Percentiles rank a stretch among this genome's conserved stretches.
These are phyloP conservation scores for Metschnikowia cerradonensis DNA, from an alignment of 805 yeast genomes.

Conservation along the genomic window DNA sequence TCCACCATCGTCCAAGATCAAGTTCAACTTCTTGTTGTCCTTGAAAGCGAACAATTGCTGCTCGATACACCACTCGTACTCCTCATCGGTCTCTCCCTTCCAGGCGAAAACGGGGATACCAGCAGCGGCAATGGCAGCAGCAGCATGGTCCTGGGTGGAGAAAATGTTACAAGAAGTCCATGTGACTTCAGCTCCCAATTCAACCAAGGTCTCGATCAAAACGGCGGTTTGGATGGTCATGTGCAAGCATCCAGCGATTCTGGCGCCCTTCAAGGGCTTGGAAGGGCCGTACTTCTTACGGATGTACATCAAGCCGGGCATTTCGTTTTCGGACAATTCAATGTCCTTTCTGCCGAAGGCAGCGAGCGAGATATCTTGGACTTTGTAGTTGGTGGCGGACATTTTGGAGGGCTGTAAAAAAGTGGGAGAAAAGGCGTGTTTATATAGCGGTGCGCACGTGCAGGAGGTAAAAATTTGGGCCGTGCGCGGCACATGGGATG, in stretches of 20 bases:
- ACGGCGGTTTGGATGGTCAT: conserved; percentile 99
- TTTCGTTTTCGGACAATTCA: conserved; percentile 97
- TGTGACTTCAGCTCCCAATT: conserved; percentile 98
- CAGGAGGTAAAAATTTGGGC: background rate
- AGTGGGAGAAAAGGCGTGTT: conserved; percentile 1
- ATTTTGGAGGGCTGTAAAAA: conserved; percentile 12
- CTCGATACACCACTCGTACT: conserved; percentile 98
- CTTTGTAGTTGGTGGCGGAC: conserved; percentile 70
- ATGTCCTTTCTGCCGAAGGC: conserved; percentile 99
- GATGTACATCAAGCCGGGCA: conserved; percentile 99
- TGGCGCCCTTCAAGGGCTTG: conserved; percentile 97
- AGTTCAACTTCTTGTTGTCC: conserved; percentile 90
- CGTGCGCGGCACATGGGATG: background rate
- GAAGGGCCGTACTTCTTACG: conserved; percentile 85
- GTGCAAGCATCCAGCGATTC: conserved; percentile 98
- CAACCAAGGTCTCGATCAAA: conserved; percentile 92
- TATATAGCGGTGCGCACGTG: background rate
- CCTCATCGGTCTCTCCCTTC: conserved; percentile 99
- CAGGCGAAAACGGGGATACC: conserved; percentile 99
- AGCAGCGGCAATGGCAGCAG: conserved; percentile 98
- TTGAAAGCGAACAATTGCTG: conserved; percentile 98
- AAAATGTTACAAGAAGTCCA: conserved; percentile 99
- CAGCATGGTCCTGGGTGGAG: conserved; percentile 99
- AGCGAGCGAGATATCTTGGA: conserved; percentile 96
- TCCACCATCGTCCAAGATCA: conserved; percentile 99